Evolutionary conservation across 2,329 filamentous ascomycete genomes (phyloP).

Genomic region (Plenodomus tracheiphilus): DNA sequence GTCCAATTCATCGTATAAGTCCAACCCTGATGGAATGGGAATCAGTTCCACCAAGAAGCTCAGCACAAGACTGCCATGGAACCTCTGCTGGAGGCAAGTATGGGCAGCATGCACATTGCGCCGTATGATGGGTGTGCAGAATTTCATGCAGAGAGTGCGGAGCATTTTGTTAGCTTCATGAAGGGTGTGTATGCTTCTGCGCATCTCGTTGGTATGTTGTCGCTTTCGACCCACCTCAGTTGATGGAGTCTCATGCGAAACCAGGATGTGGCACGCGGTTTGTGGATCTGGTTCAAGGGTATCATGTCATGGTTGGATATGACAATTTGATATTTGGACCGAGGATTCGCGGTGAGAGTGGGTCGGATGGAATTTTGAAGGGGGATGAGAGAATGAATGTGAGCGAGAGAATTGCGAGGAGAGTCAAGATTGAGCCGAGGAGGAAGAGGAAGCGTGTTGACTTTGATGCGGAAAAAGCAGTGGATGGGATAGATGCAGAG

Average conservation of each 20-base stretch:
- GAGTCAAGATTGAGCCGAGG: not conserved
- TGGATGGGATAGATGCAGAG: not conserved
- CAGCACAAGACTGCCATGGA: constrained; percentile 4
- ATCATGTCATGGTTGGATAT: constrained; percentile 15
- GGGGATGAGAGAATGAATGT: constrained; percentile 6
- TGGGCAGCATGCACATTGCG: constrained; percentile 9
- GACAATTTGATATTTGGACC: constrained; percentile 13
- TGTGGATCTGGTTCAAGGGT: constrained; percentile 8
- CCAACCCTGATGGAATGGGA: not conserved
- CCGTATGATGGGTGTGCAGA: constrained; percentile 14
- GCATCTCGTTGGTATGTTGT: constrained; percentile 13
- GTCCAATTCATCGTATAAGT: not conserved
- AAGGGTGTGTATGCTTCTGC: constrained; percentile 8
- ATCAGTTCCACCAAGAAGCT: constrained; percentile 11
- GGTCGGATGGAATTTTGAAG: constrained; percentile 3
- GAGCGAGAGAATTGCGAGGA: not conserved
- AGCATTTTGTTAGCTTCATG: constrained; percentile 13
- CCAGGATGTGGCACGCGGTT: constrained; percentile 17
- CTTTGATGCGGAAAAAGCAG: not conserved
- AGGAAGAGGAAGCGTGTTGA: not conserved
- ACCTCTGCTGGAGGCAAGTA: constrained; percentile 8
- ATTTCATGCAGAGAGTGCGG: constrained; percentile 10
- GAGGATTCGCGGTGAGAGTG: constrained; percentile 1
- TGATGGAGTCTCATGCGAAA: not conserved
- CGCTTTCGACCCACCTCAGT: not conserved